Percentiles rank a stretch among this genome's conserved stretches.
phyloP scores from a whole-genome alignment of 2,329 filamentous ascomycete species.

The Phialophora expanda region DNA sequence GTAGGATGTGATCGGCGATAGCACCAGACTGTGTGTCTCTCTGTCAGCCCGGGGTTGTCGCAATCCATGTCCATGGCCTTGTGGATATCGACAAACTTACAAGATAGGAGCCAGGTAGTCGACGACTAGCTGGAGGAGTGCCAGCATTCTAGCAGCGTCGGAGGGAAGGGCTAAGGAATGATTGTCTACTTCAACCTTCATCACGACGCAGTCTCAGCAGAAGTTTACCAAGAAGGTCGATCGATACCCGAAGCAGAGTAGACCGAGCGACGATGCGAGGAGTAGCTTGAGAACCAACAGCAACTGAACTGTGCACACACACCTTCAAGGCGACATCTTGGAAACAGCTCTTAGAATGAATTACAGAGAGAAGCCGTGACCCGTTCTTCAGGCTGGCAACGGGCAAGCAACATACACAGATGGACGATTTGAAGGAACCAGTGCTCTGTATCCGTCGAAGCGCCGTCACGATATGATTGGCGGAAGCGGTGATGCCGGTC shows the following conservation, averaged over 20 bases:
- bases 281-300: not conserved
- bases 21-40: conserved; percentile 56
- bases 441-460: not conserved
- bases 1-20: conserved; percentile 69
- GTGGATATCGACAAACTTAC: conserved; percentile 42
- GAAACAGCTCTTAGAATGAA: not conserved
- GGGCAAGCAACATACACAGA: not conserved
- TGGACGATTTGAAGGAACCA: not conserved
- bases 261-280: not conserved
- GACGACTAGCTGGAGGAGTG: conserved; percentile 41
- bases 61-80: not conserved
- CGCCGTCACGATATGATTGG: not conserved
- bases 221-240: not conserved
- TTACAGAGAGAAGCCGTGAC: not conserved
- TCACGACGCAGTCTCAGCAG: not conserved
- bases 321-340: conserved; percentile 11
- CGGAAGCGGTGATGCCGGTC: not conserved
- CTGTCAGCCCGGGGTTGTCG: not conserved
- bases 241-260: not conserved
- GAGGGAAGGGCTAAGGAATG: conserved; percentile 2
- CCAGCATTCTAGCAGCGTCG: conserved; percentile 25
- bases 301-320: conserved; percentile 5
- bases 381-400: not conserved
- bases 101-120: conserved; percentile 58
- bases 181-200: conserved; percentile 8